A percentile compares a stretch with the other conserved stretches of the same genome.
phyloP scores from a whole-genome alignment of 2,329 filamentous ascomycete species.

The Fusarium nanum region DNA sequence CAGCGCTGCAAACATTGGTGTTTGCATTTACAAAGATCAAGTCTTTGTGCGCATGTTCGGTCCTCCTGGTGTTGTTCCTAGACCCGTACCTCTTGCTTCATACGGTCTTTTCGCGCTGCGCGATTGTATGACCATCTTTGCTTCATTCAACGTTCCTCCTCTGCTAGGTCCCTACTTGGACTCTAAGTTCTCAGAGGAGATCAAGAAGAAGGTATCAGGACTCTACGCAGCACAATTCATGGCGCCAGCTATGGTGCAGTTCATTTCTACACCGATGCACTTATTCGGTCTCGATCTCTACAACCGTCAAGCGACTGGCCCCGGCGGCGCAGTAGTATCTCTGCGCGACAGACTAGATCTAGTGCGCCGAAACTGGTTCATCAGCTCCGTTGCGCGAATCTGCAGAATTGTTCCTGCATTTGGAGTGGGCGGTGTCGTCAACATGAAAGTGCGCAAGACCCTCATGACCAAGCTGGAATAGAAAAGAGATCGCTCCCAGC shows the following conservation, averaged over 20 bases:
- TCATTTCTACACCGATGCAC: constrained; percentile 85
- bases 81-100: constrained; percentile 73
- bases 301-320: constrained; percentile 68
- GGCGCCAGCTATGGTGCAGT: constrained; percentile 82
- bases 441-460: constrained; percentile 74
- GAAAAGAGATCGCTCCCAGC: neutral
- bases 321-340: constrained; percentile 41
- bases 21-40: constrained; percentile 91
- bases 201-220: constrained; percentile 59
- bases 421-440: constrained; percentile 88
- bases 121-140: constrained; percentile 91
- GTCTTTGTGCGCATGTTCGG: constrained; percentile 87
- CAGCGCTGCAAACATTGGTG: constrained; percentile 81
- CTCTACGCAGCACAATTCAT: constrained; percentile 79
- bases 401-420: constrained; percentile 90
- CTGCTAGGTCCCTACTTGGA: constrained; percentile 78
- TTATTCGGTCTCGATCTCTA: constrained; percentile 88
- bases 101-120: constrained; percentile 84
- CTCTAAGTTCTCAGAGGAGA: constrained; percentile 63
- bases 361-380: constrained; percentile 80
- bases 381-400: constrained; percentile 80
- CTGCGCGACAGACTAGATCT: constrained; percentile 72
- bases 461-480: constrained; percentile 72
- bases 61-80: constrained; percentile 62
- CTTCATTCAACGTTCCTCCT: constrained; percentile 89